Conservation (phyloP, 2,329 filamentous ascomycete species). For the Thielaviopsis punctulata region DNA sequence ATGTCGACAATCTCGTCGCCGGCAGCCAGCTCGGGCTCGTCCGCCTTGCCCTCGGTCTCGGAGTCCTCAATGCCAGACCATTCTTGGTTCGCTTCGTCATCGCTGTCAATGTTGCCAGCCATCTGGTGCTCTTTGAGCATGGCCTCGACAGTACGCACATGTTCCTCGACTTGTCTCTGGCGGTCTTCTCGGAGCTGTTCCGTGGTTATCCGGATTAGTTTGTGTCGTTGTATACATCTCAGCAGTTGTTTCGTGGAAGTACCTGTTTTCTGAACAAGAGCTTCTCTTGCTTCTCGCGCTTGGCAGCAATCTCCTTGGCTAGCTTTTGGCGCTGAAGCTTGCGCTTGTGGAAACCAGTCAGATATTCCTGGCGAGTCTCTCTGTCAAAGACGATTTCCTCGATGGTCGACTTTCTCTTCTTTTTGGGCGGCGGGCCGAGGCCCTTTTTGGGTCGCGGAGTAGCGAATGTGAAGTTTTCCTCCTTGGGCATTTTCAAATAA, state of each 20-base stretch:
- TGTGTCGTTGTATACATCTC: conserved; percentile 4
- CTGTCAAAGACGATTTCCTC: conserved; percentile 79
- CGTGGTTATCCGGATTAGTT: background rate
- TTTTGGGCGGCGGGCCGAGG: conserved; percentile 46
- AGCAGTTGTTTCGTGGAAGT: conserved; percentile 15
- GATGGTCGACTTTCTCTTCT: conserved; percentile 43
- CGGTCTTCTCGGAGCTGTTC: conserved; percentile 65
- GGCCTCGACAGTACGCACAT: conserved; percentile 60
- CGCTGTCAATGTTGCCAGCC: conserved; percentile 24
- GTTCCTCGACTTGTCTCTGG: conserved; percentile 62
- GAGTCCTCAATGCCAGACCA: conserved; percentile 50
- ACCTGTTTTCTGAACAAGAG: conserved; percentile 62
- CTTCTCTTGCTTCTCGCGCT: conserved; percentile 61
- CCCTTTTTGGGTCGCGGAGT: conserved; percentile 42
- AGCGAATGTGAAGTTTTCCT: conserved; percentile 24
- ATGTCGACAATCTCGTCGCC: conserved; percentile 46
- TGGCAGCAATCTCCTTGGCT: conserved; percentile 65
- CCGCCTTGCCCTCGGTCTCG: conserved; percentile 23
- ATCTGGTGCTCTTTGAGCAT: conserved; percentile 46
- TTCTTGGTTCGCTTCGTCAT: conserved; percentile 22
- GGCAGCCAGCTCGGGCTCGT: conserved; percentile 32
- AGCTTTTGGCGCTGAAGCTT: conserved; percentile 72
- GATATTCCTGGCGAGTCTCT: conserved; percentile 63
- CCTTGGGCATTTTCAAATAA: background rate
- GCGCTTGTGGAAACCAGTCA: conserved; percentile 94